These are phyloP conservation scores for Talaromyces sp. DNA, from an alignment of 2,329 filamentous ascomycete genomes.

Conservation along the genomic window DNA sequence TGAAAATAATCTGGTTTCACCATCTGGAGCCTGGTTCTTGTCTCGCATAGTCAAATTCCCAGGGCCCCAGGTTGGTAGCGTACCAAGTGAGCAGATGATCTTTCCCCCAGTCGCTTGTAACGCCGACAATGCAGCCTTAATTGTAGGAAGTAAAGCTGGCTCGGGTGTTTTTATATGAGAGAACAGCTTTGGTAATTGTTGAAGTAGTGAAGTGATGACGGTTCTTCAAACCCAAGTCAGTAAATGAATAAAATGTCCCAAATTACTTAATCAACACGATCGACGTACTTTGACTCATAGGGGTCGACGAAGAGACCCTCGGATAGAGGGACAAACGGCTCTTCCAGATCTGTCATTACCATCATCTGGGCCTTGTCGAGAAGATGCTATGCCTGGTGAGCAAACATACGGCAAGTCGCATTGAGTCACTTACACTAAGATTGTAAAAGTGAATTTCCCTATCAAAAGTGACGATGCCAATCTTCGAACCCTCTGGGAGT, in stretches of 20 bases:
- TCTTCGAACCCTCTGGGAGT: slow-evolving; percentile 74
- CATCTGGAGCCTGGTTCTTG: slow-evolving; percentile 79
- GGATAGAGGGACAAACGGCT: slow-evolving; percentile 88
- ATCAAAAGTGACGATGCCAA: slow-evolving; percentile 94
- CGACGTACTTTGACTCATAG: slow-evolving; percentile 69
- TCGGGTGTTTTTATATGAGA: slow-evolving; percentile 84
- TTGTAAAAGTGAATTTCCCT: slow-evolving; percentile 99
- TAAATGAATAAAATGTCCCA: not conserved
- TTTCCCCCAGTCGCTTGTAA: slow-evolving; percentile 86
- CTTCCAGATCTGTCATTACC: slow-evolving; percentile 96
- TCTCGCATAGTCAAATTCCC: slow-evolving; percentile 81
- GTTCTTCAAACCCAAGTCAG: slow-evolving; percentile 38
- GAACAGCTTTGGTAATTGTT: slow-evolving; percentile 79
- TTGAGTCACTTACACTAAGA: slow-evolving; percentile 61
- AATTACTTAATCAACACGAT: not conserved
- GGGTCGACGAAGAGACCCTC: slow-evolving; percentile 94
- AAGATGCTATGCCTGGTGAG: slow-evolving; percentile 51
- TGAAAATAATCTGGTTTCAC: slow-evolving; percentile 84
- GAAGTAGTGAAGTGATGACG: slow-evolving; percentile 83
- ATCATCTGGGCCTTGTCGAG: slow-evolving; percentile 93
- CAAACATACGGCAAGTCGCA: slow-evolving; percentile 12
- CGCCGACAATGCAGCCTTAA: slow-evolving; percentile 80
- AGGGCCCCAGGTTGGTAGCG: slow-evolving; percentile 88
- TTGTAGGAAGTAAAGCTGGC: slow-evolving; percentile 75
- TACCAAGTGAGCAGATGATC: slow-evolving; percentile 78